Base-by-base conservation (phyloP, 352 stramenopile species). In the Aphanomyces cochlioides region DNA sequence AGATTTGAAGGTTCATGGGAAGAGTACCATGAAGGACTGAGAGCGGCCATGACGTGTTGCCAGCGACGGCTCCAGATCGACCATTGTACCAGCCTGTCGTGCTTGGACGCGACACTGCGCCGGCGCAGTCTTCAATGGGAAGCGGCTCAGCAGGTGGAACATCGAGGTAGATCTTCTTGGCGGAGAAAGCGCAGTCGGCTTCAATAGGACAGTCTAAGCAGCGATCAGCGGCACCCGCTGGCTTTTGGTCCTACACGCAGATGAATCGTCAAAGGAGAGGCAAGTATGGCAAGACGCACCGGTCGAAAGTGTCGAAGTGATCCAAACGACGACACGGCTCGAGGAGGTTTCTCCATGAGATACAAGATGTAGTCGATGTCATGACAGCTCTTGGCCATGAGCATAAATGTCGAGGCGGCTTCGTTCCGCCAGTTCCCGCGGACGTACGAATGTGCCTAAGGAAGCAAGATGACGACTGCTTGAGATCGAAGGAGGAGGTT, bases 321-420 rank as follows among this genome's bases (percentile, higher is more conserved):
- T 3, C 70, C 70, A 39, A 75, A 75, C 17, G 64, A 73, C 7
- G 10, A 28, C 21, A 75, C 70, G 39, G 39, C 41, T 8, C 37
- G 38, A 15, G 34, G 34, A 15, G n/a, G n/a, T 38, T 72, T 72
- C 34, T 59, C 64, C 47, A 72, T 59, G 54, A 73, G 63, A 47
- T 66, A 57, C 3, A 56, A 48, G 7, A 75, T 58, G 40, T 70
- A 57, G 43, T 75, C 70, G 34, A 75, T 48, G 56, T 75, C 70
- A 41, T 75, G 70, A 63, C 70, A 75, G 63, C 70, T 72, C 70
- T 75, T 75, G 47, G 70, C 63, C 70, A 75, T 72, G 36, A 75
- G 64, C 70, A 75, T 75, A 61, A 75, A 75, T 36, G 54, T 68
- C 38, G 61, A 50, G 6, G 50, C 45, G 4, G 15, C 66, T 43